Evolutionary conservation across 1,284 basidiomycete species (phyloP), one percentile per base, ranked within the genome.

Genomic region (Rhodotorula sp.): DNA sequence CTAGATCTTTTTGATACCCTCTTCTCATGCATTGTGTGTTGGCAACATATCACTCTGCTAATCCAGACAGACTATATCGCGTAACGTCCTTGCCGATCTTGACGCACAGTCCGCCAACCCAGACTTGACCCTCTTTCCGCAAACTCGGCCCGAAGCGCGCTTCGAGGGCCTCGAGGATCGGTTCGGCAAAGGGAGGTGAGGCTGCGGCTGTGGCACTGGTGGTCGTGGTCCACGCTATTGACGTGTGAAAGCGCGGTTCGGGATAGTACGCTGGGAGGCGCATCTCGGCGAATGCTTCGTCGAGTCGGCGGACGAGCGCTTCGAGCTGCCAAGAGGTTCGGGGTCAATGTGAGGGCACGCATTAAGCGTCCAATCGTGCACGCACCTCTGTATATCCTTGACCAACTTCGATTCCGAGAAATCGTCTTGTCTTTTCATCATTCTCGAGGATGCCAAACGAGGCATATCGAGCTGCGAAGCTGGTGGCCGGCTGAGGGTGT

Each of bases 241-340:
- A 92, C 18, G 87, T 85, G 77, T 93, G 91, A 77, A 91, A 93
- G 45, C 86, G 85, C 24, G 91, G 89, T 54, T 85, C 81, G 30
- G 81, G 77, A 78, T 93, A 93, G 80, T 89, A 93, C 65, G 85
- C 84, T 75, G 87, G 86, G 72, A 92, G 89, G 51, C 87, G 86
- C 46, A 91, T 82, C 12, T 80, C 77, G 20, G 80, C 81, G 53
- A 92, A 80, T 4, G 82, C 81, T 4, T 88, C 86, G 3, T 83
- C 81, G 54, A 91, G 79, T 22, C 82, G 80, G 59, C 85, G 81
- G 1, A 85, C 82, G 49, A 91, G 81, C 15, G 78, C 74, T 69
- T 82, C 80, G 24, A 91, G 79, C 90, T 91, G 76, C 58, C 66
- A 45, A 70, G 61, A 55, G 57, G 57, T 5, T 20, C 4, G 4